Evolutionary conservation across 2,329 filamentous ascomycete species (phyloP).

Genomic region (Elsinoe australis): DNA sequence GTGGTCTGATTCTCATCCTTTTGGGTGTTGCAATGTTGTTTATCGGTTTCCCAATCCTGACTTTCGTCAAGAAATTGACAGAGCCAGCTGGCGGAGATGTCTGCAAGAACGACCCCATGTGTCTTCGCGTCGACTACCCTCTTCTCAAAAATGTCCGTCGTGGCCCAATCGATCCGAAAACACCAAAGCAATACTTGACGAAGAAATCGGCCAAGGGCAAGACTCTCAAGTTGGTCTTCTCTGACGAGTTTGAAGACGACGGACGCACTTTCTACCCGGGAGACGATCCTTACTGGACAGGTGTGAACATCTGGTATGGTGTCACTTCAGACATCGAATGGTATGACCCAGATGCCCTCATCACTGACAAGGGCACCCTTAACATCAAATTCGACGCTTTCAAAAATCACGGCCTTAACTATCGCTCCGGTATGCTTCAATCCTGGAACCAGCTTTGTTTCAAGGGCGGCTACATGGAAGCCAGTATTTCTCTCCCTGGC

Average conservation of each 20-base stretch:
- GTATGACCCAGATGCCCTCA: slow-evolving; percentile 48
- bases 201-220: slow-evolving; percentile 41
- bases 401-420: slow-evolving; percentile 40
- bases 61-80: slow-evolving; percentile 46
- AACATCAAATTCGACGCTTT: slow-evolving; percentile 42
- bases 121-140: slow-evolving; percentile 42
- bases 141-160: slow-evolving; percentile 42
- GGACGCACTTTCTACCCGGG: slow-evolving; percentile 50
- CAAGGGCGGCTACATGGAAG: slow-evolving; percentile 48
- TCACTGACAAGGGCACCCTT: slow-evolving; percentile 41
- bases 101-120: slow-evolving; percentile 39
- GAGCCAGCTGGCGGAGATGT: slow-evolving; percentile 29
- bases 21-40: slow-evolving; percentile 58
- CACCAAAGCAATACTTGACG: slow-evolving; percentile 40
- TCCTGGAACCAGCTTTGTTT: slow-evolving; percentile 50
- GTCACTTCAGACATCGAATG: slow-evolving; percentile 45
- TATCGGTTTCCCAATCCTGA: slow-evolving; percentile 60
- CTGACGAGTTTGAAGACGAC: slow-evolving; percentile 49
- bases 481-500: slow-evolving; percentile 46
- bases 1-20: slow-evolving; percentile 53
- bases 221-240: slow-evolving; percentile 45
- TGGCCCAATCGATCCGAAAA: slow-evolving; percentile 47
- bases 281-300: slow-evolving; percentile 51
- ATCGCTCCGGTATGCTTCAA: slow-evolving; percentile 46
- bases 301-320: slow-evolving; percentile 49